These are phyloP conservation scores for Metarhizium rileyi DNA, from an alignment of 2,329 filamentous ascomycete genomes.

Conservation along the genomic window DNA sequence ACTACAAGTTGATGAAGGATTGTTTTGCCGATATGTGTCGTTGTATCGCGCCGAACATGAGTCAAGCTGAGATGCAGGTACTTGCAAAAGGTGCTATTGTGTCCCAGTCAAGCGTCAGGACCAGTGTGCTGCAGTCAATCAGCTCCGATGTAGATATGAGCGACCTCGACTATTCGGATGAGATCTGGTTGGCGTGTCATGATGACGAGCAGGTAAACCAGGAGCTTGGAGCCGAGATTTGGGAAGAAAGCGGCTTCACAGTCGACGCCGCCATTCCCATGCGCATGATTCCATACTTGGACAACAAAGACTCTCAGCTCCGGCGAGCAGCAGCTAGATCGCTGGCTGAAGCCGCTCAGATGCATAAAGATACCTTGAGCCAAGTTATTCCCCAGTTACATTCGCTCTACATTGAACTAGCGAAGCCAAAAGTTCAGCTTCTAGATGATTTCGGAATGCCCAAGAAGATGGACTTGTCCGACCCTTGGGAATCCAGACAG, in stretches of 20 bases:
- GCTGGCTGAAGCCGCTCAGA: slow-evolving; percentile 61
- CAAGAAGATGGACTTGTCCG: slow-evolving; percentile 73
- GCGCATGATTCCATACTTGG: slow-evolving; percentile 67
- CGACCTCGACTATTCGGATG: slow-evolving; percentile 74
- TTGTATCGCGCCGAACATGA: slow-evolving; percentile 76
- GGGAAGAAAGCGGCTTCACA: slow-evolving; percentile 84
- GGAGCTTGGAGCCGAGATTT: slow-evolving; percentile 76
- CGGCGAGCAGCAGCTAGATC: slow-evolving; percentile 75
- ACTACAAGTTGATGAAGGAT: slow-evolving; percentile 93
- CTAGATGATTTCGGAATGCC: slow-evolving; percentile 94
- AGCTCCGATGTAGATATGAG: slow-evolving; percentile 87
- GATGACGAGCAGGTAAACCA: slow-evolving; percentile 84
- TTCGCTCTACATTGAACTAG: slow-evolving; percentile 63
- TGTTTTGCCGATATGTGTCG: slow-evolving; percentile 80
- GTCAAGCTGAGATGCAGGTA: slow-evolving; percentile 57
- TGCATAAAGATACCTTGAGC: slow-evolving; percentile 49
- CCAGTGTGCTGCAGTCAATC: slow-evolving; percentile 79
- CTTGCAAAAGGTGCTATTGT: slow-evolving; percentile 75
- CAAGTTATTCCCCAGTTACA: slow-evolving; percentile 57
- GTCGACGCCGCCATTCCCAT: slow-evolving; percentile 55
- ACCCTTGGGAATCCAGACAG: slow-evolving; percentile 86
- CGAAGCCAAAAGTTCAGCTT: slow-evolving; percentile 73
- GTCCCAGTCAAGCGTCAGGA: slow-evolving; percentile 68
- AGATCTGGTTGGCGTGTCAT: slow-evolving; percentile 89
- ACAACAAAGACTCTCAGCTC: slow-evolving; percentile 70